Percentiles rank a stretch among this genome's conserved stretches.
These are phyloP conservation scores for Chaetomiaceae sp. DNA, from an alignment of 2,329 filamentous ascomycete species.

Conservation along the genomic window DNA sequence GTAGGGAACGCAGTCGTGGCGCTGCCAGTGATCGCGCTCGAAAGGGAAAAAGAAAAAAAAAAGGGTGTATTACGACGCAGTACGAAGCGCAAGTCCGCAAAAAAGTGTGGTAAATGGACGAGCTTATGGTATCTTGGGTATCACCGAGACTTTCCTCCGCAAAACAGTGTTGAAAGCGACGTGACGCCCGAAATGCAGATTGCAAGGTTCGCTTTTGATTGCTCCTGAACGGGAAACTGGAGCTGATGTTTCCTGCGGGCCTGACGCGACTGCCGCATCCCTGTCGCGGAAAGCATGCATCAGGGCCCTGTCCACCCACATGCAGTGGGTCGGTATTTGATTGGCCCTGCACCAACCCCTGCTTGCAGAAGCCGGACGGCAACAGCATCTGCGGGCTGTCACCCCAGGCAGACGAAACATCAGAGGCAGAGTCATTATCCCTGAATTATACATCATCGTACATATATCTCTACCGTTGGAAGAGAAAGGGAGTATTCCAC, in stretches of 20 bases:
- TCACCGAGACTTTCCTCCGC: conserved; percentile 10
- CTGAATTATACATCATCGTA: too few species aligned
- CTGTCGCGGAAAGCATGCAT: conserved; percentile 28
- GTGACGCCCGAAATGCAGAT: neutral
- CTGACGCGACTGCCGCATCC: conserved; percentile 27
- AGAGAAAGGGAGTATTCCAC: too few species aligned
- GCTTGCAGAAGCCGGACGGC: neutral
- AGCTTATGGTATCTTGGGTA: conserved; percentile 19
- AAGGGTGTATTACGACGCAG: conserved; percentile 12
- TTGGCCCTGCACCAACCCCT: conserved; percentile 14
- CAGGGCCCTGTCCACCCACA: conserved; percentile 22
- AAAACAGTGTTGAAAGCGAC: conserved; percentile 6
- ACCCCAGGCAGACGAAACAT: too few species aligned
- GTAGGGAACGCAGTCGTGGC: conserved; percentile 6
- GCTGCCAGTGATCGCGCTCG: conserved; percentile 5
- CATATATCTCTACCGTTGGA: too few species aligned
- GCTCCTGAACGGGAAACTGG: conserved; percentile 12
- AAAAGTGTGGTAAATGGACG: conserved; percentile 8
- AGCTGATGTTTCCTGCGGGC: conserved; percentile 15
- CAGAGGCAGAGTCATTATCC: too few species aligned
- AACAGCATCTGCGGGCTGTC: neutral
- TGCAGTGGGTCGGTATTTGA: conserved; percentile 6
- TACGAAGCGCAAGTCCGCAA: conserved; percentile 8
- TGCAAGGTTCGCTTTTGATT: conserved; percentile 9
- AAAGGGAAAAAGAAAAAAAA: too few species aligned